These are phyloP conservation scores for Kodamaea anthophila DNA, from an alignment of 1,139 yeast genomes.

Conservation along the genomic window DNA sequence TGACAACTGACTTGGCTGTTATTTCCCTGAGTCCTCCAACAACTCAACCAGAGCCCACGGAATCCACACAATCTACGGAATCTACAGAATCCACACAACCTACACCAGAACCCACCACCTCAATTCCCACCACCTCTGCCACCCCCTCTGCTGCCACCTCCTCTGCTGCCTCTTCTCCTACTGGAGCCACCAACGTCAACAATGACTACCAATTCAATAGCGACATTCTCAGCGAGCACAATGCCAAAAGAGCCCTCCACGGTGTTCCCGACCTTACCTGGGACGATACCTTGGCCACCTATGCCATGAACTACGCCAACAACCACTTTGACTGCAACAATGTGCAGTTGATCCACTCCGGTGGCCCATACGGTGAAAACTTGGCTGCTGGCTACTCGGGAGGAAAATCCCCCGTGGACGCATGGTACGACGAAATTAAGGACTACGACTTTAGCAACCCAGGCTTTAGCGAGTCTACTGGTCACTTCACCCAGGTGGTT, in stretches of 20 bases:
- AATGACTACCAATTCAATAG: slow-evolving; percentile 9
- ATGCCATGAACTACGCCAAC: slow-evolving; percentile 28
- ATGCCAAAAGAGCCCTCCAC: slow-evolving; percentile 49
- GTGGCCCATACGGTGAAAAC: slow-evolving; percentile 56
- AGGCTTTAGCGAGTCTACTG: slow-evolving; percentile 39
- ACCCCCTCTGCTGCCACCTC: slow-evolving; percentile 1
- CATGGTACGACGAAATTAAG: slow-evolving; percentile 62
- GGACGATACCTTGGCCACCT: slow-evolving; percentile 42
- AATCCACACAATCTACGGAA: not conserved
- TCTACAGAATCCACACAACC: not conserved
- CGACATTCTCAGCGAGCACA: slow-evolving; percentile 44
- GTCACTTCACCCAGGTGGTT: slow-evolving; percentile 68
- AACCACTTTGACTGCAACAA: slow-evolving; percentile 50
- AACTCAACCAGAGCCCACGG: no score
- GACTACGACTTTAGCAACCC: slow-evolving; percentile 44
- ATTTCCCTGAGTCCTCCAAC: no score
- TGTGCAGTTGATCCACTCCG: slow-evolving; percentile 45
- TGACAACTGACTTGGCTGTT: no score
- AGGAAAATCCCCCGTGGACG: slow-evolving; percentile 47
- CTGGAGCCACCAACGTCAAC: slow-evolving; percentile 7
- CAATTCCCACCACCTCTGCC: not conserved
- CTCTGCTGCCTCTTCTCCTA: slow-evolving; percentile 9
- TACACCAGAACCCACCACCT: not conserved
- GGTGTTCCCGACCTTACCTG: slow-evolving; percentile 43
- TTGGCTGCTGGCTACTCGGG: slow-evolving; percentile 49